Percentiles rank a stretch among this genome's conserved stretches.
Conservation (phyloP, 2,329 filamentous ascomycete species). For the Botrytis hyacinthi region DNA sequence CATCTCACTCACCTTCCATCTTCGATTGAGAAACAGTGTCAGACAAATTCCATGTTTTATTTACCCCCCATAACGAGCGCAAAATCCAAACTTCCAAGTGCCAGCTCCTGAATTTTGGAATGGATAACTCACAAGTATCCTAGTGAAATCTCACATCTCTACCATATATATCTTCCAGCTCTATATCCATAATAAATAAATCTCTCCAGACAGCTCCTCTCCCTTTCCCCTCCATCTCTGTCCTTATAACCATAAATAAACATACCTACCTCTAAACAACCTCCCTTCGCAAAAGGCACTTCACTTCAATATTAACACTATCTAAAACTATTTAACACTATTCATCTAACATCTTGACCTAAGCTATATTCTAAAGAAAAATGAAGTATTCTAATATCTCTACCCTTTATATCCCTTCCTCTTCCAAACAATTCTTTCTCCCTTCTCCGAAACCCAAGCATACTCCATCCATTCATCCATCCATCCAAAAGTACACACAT, state of each 20-base stretch:
- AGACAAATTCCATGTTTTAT: no score
- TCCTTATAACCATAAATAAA: fast-evolving
- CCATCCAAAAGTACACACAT: no score
- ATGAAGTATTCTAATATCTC: neutral
- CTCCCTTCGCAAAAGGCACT: neutral
- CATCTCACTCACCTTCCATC: neutral
- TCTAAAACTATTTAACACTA: no score
- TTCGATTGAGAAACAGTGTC: no score
- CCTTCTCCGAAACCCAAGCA: no score
- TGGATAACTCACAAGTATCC: no score
- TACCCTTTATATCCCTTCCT: no score
- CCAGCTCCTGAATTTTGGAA: no score
- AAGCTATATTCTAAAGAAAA: neutral
- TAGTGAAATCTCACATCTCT: neutral
- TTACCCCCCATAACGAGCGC: no score
- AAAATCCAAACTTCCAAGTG: no score
- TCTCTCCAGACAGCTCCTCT: neutral
- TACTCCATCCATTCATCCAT: no score
- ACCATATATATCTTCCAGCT: fast-evolving
- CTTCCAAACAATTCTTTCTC: no score
- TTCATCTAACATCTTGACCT: neutral
- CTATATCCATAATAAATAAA: neutral
- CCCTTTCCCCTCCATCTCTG: neutral
- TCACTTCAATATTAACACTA: neutral
- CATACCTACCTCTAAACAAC: neutral